Evolutionary conservation across 176 grass and related monocot genomes (phyloP), one percentile per base, ranked within the genome.

Genomic region (Juncus effusus): DNA sequence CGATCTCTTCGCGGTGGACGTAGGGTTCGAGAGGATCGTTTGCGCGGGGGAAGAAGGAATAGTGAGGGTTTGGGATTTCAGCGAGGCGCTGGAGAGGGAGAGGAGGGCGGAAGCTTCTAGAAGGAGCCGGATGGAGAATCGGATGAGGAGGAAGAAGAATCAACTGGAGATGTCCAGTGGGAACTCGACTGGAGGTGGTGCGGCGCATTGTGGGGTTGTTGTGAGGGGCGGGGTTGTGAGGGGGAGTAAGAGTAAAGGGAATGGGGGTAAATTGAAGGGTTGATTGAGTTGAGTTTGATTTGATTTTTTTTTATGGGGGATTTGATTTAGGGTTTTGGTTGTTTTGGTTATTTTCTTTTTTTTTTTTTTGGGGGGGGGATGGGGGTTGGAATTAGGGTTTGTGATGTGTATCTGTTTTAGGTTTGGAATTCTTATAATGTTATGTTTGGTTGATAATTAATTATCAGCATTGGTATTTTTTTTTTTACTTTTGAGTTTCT

Each of bases 21-120:
- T 92, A 1, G 88, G 93, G 50, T 77, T 75, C 13, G 88, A 97
- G 73, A 84, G 88, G 78, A 92, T 97, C 45, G 63, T 97, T 41
- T 97, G 93, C 78, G 93, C 75, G 3, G 85, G 93, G n/a, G 93
- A 97, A 75, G 88, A 89, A 70, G 93, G 88, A 4, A 16, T 80
- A 42, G 88, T 89, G 19, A 92, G 80, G 73, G 80, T 97, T 49
- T 97, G 93, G 93, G 86, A 97, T 71, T 97, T 97, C 68, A 91
- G 87, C 13, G 77, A 86, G 67, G 93, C 93, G 28, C 47, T 92
- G 58, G 88, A 97, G 80, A 82, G 85, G 69, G 88, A 86, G 72
- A 92, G 76, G 80, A 92, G 80, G 64, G 85, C 76, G 0, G 77
- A 81, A 60, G 85, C 88, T 70, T 70, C 77, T 39, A 86, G 76